Evolutionary conservation across 177 flowering plant genomes (phyloP).

Genomic region (Telopea speciosissima): DNA sequence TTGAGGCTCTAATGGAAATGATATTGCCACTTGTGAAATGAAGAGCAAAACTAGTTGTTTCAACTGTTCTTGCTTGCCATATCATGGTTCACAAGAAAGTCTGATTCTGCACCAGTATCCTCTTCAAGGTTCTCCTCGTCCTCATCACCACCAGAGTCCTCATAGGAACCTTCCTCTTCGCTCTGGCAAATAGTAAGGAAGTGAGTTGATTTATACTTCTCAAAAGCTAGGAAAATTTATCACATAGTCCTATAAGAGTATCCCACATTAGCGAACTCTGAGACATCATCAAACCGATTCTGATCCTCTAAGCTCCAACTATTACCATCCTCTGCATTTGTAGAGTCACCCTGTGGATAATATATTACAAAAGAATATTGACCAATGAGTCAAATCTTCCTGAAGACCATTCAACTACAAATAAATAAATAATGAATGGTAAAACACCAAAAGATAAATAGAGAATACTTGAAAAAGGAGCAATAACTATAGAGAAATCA

Average conservation of each 20-base stretch:
- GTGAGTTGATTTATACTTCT: not conserved
- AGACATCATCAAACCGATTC: constrained; percentile 21
- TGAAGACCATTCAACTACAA: too few relatives aligned
- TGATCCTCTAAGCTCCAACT: constrained; percentile 22
- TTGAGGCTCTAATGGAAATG: not conserved
- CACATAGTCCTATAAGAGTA: constrained; percentile 5
- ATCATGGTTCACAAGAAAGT: constrained; percentile 15
- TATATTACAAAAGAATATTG: too few relatives aligned
- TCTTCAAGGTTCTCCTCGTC: constrained; percentile 23
- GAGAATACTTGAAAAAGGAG: too few relatives aligned
- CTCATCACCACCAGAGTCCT: constrained; percentile 30
- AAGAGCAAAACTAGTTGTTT: not conserved
- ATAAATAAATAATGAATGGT: too few relatives aligned
- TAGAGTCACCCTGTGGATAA: constrained; percentile 35
- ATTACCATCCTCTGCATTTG: constrained; percentile 24
- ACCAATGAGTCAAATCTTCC: too few relatives aligned
- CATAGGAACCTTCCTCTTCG: constrained; percentile 40
- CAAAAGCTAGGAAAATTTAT: not conserved
- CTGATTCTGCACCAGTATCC: constrained; percentile 29
- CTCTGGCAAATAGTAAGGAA: constrained; percentile 26
- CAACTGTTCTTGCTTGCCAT: not conserved
- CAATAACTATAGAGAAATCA: too few relatives aligned
- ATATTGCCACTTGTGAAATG: not conserved
- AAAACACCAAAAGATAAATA: too few relatives aligned
- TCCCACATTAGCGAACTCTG: constrained; percentile 37